phyloP scores from a whole-genome alignment of 1,284 basidiomycete species.

The Pseudozyma tsukubaensis region DNA sequence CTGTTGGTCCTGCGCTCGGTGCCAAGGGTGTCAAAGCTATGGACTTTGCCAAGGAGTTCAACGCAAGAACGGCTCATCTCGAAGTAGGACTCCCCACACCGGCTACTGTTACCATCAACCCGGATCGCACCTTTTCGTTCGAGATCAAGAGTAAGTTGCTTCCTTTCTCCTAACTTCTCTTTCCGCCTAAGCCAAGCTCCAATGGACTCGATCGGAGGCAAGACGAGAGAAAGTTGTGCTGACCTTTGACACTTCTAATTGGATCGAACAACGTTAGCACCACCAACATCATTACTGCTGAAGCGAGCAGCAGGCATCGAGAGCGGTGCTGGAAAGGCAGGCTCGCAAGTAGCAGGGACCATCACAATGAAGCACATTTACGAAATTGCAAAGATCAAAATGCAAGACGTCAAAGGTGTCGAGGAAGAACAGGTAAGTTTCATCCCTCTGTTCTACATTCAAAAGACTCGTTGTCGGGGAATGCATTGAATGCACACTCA shows the following conservation, averaged over 20 bases:
- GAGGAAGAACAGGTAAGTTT: slow-evolving; percentile 59
- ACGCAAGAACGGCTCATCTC: slow-evolving; percentile 83
- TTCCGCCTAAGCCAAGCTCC: not conserved
- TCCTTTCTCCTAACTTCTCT: not conserved
- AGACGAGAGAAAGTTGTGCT: not conserved
- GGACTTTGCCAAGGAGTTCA: slow-evolving; percentile 89
- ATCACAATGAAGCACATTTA: slow-evolving; percentile 96
- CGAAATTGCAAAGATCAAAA: slow-evolving; percentile 98
- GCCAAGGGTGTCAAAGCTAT: slow-evolving; percentile 98
- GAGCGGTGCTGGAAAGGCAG: slow-evolving; percentile 78
- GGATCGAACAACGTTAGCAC: slow-evolving; percentile 72
- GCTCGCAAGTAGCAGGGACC: slow-evolving; percentile 80
- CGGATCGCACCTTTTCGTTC: slow-evolving; percentile 95
- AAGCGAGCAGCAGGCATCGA: slow-evolving; percentile 91
- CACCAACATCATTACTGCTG: slow-evolving; percentile 87
- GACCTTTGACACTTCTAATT: not conserved
- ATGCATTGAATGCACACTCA: not conserved
- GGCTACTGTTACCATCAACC: slow-evolving; percentile 89
- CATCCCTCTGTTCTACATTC: not conserved
- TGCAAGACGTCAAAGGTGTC: slow-evolving; percentile 74
- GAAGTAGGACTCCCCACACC: slow-evolving; percentile 88
- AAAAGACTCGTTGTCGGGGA: no score
- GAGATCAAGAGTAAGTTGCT: slow-evolving; percentile 56
- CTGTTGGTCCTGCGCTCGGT: slow-evolving; percentile 95
- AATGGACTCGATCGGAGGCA: no score